A percentile compares a stretch with the other conserved stretches of the same genome.
Conservation (phyloP, 441 rosid genomes). For the Adansonia madagascariensis region DNA sequence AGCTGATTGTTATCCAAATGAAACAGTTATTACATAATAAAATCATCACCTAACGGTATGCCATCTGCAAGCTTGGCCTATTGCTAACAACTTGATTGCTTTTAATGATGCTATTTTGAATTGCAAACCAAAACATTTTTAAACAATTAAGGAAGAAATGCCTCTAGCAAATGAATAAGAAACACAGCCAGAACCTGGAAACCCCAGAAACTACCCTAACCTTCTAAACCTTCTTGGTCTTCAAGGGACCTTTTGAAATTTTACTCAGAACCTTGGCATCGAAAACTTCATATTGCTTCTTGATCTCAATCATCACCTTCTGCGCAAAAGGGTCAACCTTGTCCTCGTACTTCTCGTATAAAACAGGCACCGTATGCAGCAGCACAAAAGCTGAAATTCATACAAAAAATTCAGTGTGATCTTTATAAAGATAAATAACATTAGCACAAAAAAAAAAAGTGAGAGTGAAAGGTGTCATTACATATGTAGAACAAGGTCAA, state of each 20-base stretch:
- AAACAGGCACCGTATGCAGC: conserved; percentile 72
- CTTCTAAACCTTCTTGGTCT: conserved; percentile 56
- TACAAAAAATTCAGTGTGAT: neutral
- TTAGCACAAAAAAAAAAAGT: neutral
- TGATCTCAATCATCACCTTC: conserved; percentile 66
- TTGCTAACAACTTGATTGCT: conserved; percentile 23
- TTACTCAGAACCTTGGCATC: conserved; percentile 57
- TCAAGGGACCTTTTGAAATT: conserved; percentile 49
- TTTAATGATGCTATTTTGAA: conserved; percentile 26
- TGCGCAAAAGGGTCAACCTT: conserved; percentile 82
- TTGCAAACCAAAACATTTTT: conserved; percentile 31
- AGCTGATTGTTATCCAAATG: neutral
- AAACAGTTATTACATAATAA: neutral
- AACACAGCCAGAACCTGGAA: conserved; percentile 25
- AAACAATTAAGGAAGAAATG: conserved; percentile 30
- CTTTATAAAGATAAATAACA: neutral
- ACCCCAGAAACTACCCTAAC: conserved; percentile 25
- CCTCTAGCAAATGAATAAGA: conserved; percentile 22
- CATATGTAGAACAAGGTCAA: conserved; percentile 81
- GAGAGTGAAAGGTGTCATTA: conserved; percentile 37
- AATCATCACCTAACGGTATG: conserved; percentile 20
- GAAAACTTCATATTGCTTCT: conserved; percentile 66
- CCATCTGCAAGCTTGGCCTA: conserved; percentile 27
- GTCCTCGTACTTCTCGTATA: conserved; percentile 86
- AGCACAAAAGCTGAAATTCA: conserved; percentile 61